Conservation (phyloP, 768 basidiomycete genomes). For the Trametes sanguinea region DNA sequence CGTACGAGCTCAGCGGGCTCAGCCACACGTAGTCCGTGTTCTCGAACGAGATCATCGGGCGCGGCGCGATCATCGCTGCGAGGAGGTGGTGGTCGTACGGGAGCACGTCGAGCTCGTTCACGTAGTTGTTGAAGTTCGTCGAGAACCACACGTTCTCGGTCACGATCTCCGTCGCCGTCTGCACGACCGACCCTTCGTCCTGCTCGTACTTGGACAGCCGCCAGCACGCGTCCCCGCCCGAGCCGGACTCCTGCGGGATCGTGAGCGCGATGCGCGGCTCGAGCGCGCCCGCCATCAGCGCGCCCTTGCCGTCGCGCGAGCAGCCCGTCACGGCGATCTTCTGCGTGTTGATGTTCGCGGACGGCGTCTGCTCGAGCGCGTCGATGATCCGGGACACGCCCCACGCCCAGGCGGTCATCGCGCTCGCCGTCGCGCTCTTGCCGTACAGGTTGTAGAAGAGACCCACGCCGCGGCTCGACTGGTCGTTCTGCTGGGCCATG, state of each 20-base stretch:
- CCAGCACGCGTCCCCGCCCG: conserved; percentile 63
- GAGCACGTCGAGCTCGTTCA: conserved; percentile 46
- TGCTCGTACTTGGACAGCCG: conserved; percentile 54
- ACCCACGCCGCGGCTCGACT: conserved; percentile 52
- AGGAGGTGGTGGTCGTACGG: conserved; percentile 64
- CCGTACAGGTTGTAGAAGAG: conserved; percentile 63
- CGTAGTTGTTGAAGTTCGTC: conserved; percentile 48
- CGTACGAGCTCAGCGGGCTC: conserved; percentile 50
- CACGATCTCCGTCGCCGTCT: conserved; percentile 60
- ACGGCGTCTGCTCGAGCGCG: conserved; percentile 52
- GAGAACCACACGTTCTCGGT: conserved; percentile 67
- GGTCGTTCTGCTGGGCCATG: conserved; percentile 51
- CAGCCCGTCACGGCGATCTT: conserved; percentile 60
- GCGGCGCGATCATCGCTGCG: conserved; percentile 56
- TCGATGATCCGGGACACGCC: conserved; percentile 62
- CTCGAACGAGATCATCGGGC: conserved; percentile 53
- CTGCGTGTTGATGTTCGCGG: conserved; percentile 47
- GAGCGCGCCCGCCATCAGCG: conserved; percentile 59
- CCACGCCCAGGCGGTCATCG: conserved; percentile 67
- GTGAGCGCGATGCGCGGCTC: conserved; percentile 60
- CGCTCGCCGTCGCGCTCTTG: conserved; percentile 44
- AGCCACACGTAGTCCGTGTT: conserved; percentile 61
- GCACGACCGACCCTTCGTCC: conserved; percentile 44
- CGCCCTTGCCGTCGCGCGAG: conserved; percentile 63
- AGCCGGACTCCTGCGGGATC: conserved; percentile 64